Conservation (phyloP, 208 protist species). For the Tritrichomonas musculus region DNA sequence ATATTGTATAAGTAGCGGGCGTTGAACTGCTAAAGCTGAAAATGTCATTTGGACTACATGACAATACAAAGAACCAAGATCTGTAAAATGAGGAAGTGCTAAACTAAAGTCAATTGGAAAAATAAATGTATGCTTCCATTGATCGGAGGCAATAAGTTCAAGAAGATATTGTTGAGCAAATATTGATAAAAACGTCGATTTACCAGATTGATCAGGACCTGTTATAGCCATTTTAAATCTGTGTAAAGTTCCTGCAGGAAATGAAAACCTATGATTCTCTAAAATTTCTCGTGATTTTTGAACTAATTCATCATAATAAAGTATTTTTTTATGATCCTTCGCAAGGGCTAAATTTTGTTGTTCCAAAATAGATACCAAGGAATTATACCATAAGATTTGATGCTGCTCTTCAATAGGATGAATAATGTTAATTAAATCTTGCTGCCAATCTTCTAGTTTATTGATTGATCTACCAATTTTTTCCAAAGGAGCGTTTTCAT, state of each 20-base stretch:
- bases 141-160: background rate
- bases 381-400: background rate
- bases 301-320: background rate
- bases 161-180: background rate
- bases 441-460: background rate
- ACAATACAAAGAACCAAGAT: background rate
- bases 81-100: background rate
- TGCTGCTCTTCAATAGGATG: background rate
- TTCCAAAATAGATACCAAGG: background rate
- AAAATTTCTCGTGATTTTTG: background rate
- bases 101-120: background rate
- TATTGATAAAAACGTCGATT: background rate
- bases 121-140: constrained; percentile 16
- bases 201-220: background rate
- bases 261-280: background rate
- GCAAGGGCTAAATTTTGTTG: background rate
- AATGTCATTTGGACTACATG: background rate
- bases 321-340: background rate
- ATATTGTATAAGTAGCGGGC: background rate
- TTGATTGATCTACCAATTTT: background rate
- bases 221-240: background rate
- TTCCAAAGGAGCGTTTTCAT: too few species aligned
- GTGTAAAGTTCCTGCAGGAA: background rate
- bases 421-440: background rate
- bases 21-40: background rate